These are phyloP conservation scores for Cairneyella variabilis DNA, from an alignment of 495 filamentous ascomycete genomes.

Conservation along the genomic window DNA sequence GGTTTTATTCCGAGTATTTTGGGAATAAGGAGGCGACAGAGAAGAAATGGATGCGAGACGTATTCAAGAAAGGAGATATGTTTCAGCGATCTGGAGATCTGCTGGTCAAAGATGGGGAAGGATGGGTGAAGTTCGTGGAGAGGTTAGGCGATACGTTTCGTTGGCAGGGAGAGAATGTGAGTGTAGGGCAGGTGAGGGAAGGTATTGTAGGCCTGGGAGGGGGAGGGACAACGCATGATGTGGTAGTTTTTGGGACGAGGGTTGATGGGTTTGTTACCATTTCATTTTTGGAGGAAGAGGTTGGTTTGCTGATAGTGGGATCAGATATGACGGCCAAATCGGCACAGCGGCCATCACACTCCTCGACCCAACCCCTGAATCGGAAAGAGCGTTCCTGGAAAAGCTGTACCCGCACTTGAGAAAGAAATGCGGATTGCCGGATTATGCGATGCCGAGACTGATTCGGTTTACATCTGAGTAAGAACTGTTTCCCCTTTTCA, in stretches of 20 bases:
- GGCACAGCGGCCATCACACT: conserved; percentile 1
- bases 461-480: neutral
- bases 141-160: conserved; percentile 7
- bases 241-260: conserved; percentile 44
- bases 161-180: conserved; percentile 15
- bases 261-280: conserved; percentile 31
- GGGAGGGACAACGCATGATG: conserved; percentile 33
- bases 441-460: conserved; percentile 1
- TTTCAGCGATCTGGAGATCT: conserved; percentile 12
- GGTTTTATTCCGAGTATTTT: conserved; percentile 19
- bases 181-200: conserved; percentile 25
- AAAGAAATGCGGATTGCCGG: neutral
- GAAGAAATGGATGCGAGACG: neutral
- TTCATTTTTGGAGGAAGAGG: neutral
- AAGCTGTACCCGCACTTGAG: neutral
- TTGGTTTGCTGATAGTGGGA: neutral
- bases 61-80: conserved; percentile 11
- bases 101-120: neutral
- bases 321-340: conserved; percentile 3
- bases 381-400: neutral
- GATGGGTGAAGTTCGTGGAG: conserved; percentile 8
- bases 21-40: conserved; percentile 6
- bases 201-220: conserved; percentile 39
- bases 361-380: neutral
- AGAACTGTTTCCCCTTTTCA: neutral